Base-by-base conservation (phyloP, 805 yeast genomes). In the Debaryomyces maramus region DNA sequence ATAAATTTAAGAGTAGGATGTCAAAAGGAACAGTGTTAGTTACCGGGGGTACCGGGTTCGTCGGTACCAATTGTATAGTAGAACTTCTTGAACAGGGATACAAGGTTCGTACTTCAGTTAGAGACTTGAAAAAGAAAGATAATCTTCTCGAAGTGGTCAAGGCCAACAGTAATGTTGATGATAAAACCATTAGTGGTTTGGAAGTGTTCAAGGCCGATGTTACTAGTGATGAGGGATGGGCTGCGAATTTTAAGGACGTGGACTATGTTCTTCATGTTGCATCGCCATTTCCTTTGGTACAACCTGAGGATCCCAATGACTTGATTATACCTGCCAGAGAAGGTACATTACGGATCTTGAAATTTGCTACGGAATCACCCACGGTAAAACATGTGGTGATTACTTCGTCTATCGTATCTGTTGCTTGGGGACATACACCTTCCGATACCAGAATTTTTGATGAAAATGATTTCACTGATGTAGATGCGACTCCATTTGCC, bases 261-360 rank as follows among this genome's bases (percentile, higher is more conserved):
- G 37, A 35, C 15, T 34, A 39, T 30, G 33, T 43, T 13, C 21
- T 39, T 5, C 46, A 43, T 21, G 43, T 43, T 16, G 46, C 46
- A 5, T 43, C 43, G 6, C 46, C 46, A 14, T 30, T 38, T 32
- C 32, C 39, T 3, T 5, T 18, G 4, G 27, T 11, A n/a, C 36
- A 26, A 20, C 36, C 43, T 5, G 35, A 40, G 14, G 17, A 31
- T 18, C 31, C 27, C 20, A 26, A 35, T 31, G 43, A 43, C 15
- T 17, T 39, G 17, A 35, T 43, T n/a, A 35, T 27, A 5, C 46
- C 43, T 11, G 46, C 43, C 11, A 31, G 17, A 18, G 37, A 39
- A 18, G 46, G 46, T 15, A 32, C 43, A 6, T 13, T 39, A 3
- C 31, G 37, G 21, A 36, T 43, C 3, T 17, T 32, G 15, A 31